Evolutionary conservation across 192 early-diverging fungal genomes (phyloP).

Genomic region (Backusella psychrophila): DNA sequence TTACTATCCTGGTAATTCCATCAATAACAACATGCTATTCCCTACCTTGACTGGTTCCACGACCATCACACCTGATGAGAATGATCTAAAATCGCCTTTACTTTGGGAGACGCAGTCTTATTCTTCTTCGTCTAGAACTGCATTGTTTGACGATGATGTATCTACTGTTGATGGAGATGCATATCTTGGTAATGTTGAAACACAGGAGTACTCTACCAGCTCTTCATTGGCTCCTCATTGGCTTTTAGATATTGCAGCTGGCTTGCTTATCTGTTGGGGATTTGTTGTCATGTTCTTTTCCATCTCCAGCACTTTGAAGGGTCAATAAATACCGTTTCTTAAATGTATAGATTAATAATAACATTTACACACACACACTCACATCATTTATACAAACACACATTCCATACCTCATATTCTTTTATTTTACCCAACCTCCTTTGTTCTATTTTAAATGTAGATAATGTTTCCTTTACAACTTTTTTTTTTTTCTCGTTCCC

Average conservation of each 20-base stretch:
- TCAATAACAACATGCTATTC: constrained; percentile 9
- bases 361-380: not conserved
- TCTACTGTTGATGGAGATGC: constrained; percentile 14
- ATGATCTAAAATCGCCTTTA: not conserved
- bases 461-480: not conserved
- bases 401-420: not conserved
- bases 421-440: not conserved
- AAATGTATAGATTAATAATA: not conserved
- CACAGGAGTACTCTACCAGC: not conserved
- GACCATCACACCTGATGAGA: not conserved
- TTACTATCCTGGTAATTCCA: not conserved
- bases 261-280: constrained; percentile 46
- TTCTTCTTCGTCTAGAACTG: constrained; percentile 9
- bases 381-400: not conserved
- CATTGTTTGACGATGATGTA: constrained; percentile 8
- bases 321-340: not conserved
- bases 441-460: constrained; percentile 8
- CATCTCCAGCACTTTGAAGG: constrained; percentile 1
- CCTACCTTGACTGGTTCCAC: constrained; percentile 6
- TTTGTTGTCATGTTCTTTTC: constrained; percentile 48
- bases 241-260: constrained; percentile 43
- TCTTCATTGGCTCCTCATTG: constrained; percentile 8
- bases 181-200: not conserved
- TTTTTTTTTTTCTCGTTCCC: not conserved
- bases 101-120: constrained; percentile 3